Base-by-base conservation (phyloP, 2,329 filamentous ascomycete species). In the Phialemonium atrogriseum region DNA sequence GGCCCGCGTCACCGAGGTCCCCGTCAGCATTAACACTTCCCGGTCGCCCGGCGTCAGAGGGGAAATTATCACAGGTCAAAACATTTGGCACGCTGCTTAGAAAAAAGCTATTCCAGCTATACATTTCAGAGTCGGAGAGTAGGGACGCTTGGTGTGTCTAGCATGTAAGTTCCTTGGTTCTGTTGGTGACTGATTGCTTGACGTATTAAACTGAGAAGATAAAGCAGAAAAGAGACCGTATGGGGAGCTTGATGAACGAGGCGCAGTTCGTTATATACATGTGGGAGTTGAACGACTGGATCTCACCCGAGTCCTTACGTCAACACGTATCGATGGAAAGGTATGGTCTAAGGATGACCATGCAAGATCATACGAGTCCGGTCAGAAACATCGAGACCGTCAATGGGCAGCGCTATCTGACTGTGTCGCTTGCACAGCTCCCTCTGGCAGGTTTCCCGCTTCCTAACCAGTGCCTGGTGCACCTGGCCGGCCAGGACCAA, bases 401-500 rank as follows among this genome's bases (percentile, higher is more conserved):
- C 24, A 17, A 27, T 16, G 12, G 10, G 9, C 24, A 27, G 13
- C 24, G 14, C 24, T 27, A 15, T 27, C 10, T 16, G 24, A 17
- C 13, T 27, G 24, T 27, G 24, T 27, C 14, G 24, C 14, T 27
- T 27, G 24, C 13, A 9, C 24, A 6, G 13, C 24, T 27, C 24
- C 14, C 13, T 9, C 14, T 27, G 5, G 4, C 14, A 11, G 24
- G 14, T 11, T 17, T 16, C 13, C 14, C 14, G 10, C 24, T 27
- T 27, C 24, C 24, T 27, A 11, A 27, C 24, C 14, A 16, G 13
- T 16, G 11, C 24, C 24, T 15, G 24, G 24, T 17, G 24, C 24
- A 27, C 24, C 24, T 27, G 15, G 26, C 16, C 26, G 16, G 26
- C 16, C 16, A 28, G 15, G 15, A 18, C 26, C 26, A 28, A 28